Percentiles rank a stretch among this genome's conserved stretches.
These are phyloP conservation scores for Quercus alba DNA, from an alignment of 306 rosid species.

Conservation along the genomic window DNA sequence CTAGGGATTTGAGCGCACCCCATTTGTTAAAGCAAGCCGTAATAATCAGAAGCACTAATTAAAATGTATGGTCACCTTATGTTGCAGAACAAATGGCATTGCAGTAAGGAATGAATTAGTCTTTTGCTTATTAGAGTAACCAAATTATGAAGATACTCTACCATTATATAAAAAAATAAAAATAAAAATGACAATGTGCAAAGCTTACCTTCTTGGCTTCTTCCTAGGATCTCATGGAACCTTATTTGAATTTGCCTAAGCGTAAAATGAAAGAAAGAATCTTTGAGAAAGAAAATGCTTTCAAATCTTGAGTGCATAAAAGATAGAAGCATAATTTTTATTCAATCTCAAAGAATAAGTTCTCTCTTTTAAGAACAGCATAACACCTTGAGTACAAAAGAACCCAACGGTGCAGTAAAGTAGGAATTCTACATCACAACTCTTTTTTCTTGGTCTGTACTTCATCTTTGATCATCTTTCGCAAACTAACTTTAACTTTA, in stretches of 20 bases:
- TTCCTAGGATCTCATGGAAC: constrained; percentile 6
- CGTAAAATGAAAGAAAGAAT: constrained; percentile 49
- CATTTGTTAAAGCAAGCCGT: neutral
- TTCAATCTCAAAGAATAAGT: constrained; percentile 19
- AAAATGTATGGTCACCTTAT: no score
- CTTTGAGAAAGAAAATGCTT: constrained; percentile 10
- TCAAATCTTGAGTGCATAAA: constrained; percentile 18
- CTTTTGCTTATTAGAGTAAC: neutral
- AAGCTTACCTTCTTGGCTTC: neutral
- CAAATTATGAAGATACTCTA: no score
- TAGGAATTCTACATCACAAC: constrained; percentile 14
- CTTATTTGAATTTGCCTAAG: constrained; percentile 24
- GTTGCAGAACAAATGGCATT: no score
- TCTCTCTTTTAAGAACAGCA: constrained; percentile 21
- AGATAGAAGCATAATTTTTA: constrained; percentile 20
- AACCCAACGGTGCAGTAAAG: constrained; percentile 40
- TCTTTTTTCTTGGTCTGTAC: constrained; percentile 1
- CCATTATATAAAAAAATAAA: no score
- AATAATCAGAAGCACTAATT: no score
- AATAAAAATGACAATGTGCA: no score
- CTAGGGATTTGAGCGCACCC: constrained; percentile 1
- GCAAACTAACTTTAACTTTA: constrained; percentile 31
- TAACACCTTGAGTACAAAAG: constrained; percentile 31
- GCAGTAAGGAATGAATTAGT: neutral
- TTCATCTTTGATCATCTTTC: constrained; percentile 17